These are phyloP conservation scores for Trametes pubescens DNA, from an alignment of 1,284 basidiomycete species.

Conservation along the genomic window DNA sequence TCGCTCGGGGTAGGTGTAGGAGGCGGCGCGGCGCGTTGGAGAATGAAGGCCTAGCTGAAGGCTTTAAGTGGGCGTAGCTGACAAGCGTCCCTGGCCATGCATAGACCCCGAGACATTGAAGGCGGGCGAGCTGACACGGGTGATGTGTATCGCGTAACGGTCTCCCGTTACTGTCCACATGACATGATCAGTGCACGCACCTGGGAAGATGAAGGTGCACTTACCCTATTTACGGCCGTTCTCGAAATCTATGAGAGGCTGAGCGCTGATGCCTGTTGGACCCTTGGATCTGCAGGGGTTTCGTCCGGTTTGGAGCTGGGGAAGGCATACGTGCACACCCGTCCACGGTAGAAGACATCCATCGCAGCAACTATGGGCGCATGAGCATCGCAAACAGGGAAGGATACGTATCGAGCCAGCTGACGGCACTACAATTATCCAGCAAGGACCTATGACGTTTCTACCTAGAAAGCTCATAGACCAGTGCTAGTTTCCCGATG, in stretches of 20 bases:
- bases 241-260: conserved; percentile 6
- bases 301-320: neutral
- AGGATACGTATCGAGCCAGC: no score
- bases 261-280: conserved; percentile 3
- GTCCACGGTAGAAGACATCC: neutral
- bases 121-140: neutral
- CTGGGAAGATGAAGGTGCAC: conserved; percentile 1
- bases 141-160: neutral
- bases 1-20: neutral
- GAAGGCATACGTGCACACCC: no score
- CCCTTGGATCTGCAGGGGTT: neutral
- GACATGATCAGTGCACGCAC: conserved; percentile 10
- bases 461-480: no score
- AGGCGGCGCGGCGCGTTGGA: neutral
- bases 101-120: neutral
- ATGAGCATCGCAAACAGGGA: neutral
- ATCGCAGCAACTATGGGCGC: neutral
- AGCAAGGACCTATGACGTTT: no score
- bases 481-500: no score
- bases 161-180: conserved; percentile 6
- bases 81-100: neutral
- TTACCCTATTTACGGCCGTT: conserved; percentile 3
- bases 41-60: neutral
- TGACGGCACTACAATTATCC: no score
- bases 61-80: conserved; percentile 1